phyloP scores from a whole-genome alignment of 2,329 filamentous ascomycete species.

The Ceratocystis eucalypticola region DNA sequence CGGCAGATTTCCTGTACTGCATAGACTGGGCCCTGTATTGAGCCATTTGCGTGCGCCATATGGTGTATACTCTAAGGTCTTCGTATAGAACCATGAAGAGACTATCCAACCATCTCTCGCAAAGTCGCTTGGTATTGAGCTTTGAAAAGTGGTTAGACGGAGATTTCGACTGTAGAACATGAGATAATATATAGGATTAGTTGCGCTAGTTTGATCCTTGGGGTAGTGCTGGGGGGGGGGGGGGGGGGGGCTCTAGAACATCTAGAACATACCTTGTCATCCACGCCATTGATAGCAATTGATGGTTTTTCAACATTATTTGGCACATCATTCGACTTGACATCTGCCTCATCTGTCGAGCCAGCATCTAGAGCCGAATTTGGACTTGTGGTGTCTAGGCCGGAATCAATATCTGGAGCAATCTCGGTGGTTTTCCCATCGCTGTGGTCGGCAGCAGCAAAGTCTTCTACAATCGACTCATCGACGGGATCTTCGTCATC shows the following conservation, averaged over 20 bases:
- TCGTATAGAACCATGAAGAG: slow-evolving; percentile 99
- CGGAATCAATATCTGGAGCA: neutral
- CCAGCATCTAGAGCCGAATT: neutral
- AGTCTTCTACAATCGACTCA: neutral
- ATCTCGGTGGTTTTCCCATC: neutral
- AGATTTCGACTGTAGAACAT: slow-evolving; percentile 40
- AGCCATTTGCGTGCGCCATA: slow-evolving; percentile 96
- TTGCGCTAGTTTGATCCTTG: neutral
- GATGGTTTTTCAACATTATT: slow-evolving; percentile 15
- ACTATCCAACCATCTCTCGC: slow-evolving; percentile 95
- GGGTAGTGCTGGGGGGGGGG: neutral
- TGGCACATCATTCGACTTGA: neutral
- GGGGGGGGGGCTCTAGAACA: neutral
- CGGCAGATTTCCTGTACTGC: slow-evolving; percentile 90
- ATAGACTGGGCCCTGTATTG: slow-evolving; percentile 88
- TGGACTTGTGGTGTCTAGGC: neutral
- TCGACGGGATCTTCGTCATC: slow-evolving; percentile 11
- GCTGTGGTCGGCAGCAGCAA: neutral
- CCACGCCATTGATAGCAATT: slow-evolving; percentile 9
- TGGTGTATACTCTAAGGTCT: slow-evolving; percentile 94
- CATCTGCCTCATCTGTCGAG: neutral
- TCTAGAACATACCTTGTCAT: slow-evolving; percentile 4
- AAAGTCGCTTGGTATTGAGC: slow-evolving; percentile 92
- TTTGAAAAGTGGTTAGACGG: slow-evolving; percentile 67
- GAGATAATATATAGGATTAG: neutral